These are phyloP conservation scores for Teunomyces pallodes DNA, from an alignment of 805 yeast genomes.

Conservation along the genomic window DNA sequence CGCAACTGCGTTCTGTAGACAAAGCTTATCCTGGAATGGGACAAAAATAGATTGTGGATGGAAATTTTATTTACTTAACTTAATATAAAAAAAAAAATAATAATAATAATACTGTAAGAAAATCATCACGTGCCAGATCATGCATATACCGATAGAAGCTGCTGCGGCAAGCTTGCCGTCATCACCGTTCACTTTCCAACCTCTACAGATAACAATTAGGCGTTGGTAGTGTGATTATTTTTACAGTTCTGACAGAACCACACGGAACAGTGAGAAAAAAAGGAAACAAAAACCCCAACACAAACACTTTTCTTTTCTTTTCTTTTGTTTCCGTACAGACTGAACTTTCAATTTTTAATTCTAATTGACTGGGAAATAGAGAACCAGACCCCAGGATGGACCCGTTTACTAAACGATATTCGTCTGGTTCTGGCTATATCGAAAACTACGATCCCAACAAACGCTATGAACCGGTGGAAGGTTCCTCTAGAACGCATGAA, in stretches of 20 bases:
- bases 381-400: not conserved
- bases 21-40: too few species aligned
- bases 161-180: not conserved
- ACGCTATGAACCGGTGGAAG: slow-evolving; percentile 8
- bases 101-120: not conserved
- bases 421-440: not conserved
- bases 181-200: not conserved
- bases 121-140: not conserved
- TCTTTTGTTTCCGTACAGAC: too few species aligned
- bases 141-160: not conserved
- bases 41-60: too few species aligned
- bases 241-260: too few species aligned
- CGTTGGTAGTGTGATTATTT: too few species aligned
- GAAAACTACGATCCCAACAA: slow-evolving; percentile 13
- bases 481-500: not conserved
- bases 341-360: too few species aligned
- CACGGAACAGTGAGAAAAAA: too few species aligned
- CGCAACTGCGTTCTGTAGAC: too few species aligned
- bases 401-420: slow-evolving; percentile 1
- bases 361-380: not conserved
- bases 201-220: not conserved
- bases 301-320: too few species aligned
- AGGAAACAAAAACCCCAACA: too few species aligned
- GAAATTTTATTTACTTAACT: not conserved
- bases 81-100: not conserved